Conservation (phyloP, 768 basidiomycete genomes). For the Rhizopogon rudus region DNA sequence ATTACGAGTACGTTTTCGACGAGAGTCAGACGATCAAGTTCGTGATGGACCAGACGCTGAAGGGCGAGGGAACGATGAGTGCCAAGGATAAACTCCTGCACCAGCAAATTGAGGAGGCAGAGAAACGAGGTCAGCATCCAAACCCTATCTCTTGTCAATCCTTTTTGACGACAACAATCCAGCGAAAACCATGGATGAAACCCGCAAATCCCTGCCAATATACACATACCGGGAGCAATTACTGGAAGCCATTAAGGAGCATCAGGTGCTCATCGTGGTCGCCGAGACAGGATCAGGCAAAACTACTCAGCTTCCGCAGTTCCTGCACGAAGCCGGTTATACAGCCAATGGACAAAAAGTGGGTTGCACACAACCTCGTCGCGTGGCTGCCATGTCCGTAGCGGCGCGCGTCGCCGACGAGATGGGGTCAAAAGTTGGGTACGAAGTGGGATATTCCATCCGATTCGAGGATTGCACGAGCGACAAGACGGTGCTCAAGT, state of each 20-base stretch:
- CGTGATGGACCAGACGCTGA: slow-evolving; percentile 76
- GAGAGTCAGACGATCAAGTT: slow-evolving; percentile 96
- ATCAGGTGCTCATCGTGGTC: slow-evolving; percentile 95
- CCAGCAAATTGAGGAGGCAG: slow-evolving; percentile 86
- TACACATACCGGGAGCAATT: slow-evolving; percentile 85
- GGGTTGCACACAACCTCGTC: slow-evolving; percentile 91
- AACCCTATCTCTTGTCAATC: background rate
- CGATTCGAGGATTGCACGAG: slow-evolving; percentile 99
- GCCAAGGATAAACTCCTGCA: slow-evolving; percentile 83
- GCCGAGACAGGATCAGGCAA: slow-evolving; percentile 99
- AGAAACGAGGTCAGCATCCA: slow-evolving; percentile 67
- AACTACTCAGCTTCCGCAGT: slow-evolving; percentile 97
- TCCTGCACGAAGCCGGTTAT: slow-evolving; percentile 96
- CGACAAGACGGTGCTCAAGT: slow-evolving; percentile 98
- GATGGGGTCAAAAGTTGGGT: slow-evolving; percentile 95
- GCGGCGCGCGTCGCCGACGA: slow-evolving; percentile 99
- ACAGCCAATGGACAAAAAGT: slow-evolving; percentile 83
- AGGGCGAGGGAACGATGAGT: slow-evolving; percentile 65
- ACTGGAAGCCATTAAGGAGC: slow-evolving; percentile 81
- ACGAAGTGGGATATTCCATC: slow-evolving; percentile 99
- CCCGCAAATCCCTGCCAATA: slow-evolving; percentile 90
- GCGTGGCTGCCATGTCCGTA: slow-evolving; percentile 99
- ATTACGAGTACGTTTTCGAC: slow-evolving; percentile 98
- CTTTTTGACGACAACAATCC: background rate
- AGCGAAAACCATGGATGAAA: slow-evolving; percentile 91